These are phyloP conservation scores for Neonectria sp. DNA, from an alignment of 2,329 filamentous ascomycete genomes.

Conservation along the genomic window DNA sequence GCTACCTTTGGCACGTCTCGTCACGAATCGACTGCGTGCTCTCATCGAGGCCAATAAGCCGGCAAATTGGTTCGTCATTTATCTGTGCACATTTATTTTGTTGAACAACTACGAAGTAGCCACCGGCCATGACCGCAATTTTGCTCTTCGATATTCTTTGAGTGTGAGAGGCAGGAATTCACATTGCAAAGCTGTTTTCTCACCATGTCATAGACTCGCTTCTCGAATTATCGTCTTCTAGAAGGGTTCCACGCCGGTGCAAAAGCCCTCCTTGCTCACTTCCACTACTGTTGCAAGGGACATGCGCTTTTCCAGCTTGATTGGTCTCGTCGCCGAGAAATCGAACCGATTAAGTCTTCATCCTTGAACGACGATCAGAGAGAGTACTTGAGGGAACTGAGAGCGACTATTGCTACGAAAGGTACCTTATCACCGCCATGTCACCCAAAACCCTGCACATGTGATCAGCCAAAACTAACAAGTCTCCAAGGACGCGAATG, in stretches of 20 bases:
- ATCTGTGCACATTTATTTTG: slow-evolving; percentile 1
- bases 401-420: not conserved
- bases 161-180: not conserved
- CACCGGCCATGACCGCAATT: not conserved
- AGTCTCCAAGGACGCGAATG: not conserved
- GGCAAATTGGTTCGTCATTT: not conserved
- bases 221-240: not conserved
- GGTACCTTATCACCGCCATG: not conserved
- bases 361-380: not conserved
- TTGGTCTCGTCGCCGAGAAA: not conserved
- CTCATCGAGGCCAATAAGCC: not conserved
- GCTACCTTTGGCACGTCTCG: not conserved
- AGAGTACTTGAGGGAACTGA: not conserved
- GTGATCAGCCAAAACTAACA: not conserved
- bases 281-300: slow-evolving; percentile 11
- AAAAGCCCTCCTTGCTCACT: not conserved
- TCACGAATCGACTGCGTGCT: not conserved
- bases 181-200: not conserved
- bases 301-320: not conserved
- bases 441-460: not conserved
- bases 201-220: not conserved
- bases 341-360: not conserved
- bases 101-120: slow-evolving; percentile 1
- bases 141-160: not conserved
- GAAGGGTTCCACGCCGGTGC: not conserved